phyloP scores from a whole-genome alignment of 2,329 filamentous ascomycete genomes.

The Lecanicillium sp. region DNA sequence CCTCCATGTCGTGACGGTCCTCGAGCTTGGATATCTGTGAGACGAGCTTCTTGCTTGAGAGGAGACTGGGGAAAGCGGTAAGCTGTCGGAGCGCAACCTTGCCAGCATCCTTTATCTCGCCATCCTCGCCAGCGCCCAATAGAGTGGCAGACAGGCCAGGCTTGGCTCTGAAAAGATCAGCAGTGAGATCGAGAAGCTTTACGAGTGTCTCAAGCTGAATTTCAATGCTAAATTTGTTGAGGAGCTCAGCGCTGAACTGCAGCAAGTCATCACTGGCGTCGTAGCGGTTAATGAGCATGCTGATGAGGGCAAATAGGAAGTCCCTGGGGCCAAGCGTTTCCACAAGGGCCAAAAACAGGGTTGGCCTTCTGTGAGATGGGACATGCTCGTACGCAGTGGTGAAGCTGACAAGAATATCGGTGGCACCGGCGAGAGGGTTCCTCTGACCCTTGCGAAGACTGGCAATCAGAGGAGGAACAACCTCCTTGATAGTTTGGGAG shows the following conservation, averaged over 20 bases:
- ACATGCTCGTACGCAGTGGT: conserved; percentile 96
- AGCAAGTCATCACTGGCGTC: conserved; percentile 67
- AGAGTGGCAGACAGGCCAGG: conserved; percentile 67
- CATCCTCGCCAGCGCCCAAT: conserved; percentile 51
- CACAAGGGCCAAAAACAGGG: conserved; percentile 77
- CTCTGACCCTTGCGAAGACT: conserved; percentile 78
- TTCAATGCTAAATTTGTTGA: conserved; percentile 64
- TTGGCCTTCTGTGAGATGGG: conserved; percentile 74
- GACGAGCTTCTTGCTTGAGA: conserved; percentile 52
- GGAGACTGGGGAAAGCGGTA: conserved; percentile 49
- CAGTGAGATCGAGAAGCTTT: conserved; percentile 68
- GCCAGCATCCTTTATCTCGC: conserved; percentile 41
- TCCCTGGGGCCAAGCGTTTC: conserved; percentile 80
- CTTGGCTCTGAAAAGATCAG: conserved; percentile 70
- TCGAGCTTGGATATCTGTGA: conserved; percentile 50
- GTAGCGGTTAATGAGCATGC: conserved; percentile 88
- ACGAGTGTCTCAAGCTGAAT: conserved; percentile 73
- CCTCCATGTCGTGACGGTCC: conserved; percentile 59
- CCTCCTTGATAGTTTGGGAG: conserved; percentile 87
- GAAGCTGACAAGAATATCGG: conserved; percentile 90
- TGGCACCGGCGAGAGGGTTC: conserved; percentile 70
- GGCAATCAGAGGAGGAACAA: conserved; percentile 84
- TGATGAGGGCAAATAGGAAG: conserved; percentile 79
- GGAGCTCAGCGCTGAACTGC: conserved; percentile 69
- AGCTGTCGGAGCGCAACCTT: conserved; percentile 50